A percentile compares a stretch with the other conserved stretches of the same genome.
These are phyloP conservation scores for Venturia nashicola DNA, from an alignment of 2,329 filamentous ascomycete species.

Conservation along the genomic window DNA sequence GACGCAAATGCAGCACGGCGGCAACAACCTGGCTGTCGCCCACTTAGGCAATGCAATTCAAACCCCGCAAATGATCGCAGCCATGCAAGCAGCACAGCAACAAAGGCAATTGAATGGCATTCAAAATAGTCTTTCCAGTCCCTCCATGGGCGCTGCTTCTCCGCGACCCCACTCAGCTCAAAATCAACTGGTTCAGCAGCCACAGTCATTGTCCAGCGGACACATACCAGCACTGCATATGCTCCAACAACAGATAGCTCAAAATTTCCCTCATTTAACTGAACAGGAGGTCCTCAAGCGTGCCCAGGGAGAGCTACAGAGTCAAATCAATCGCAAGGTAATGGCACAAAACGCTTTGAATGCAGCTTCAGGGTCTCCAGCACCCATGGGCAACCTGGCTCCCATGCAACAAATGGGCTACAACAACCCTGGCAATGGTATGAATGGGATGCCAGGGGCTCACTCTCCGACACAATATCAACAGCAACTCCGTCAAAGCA, in stretches of 20 bases:
- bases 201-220: constrained; percentile 39
- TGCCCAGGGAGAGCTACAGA: constrained; percentile 37
- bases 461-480: constrained; percentile 7
- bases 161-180: constrained; percentile 11
- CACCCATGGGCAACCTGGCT: neutral
- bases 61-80: constrained; percentile 20
- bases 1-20: constrained; percentile 11
- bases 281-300: constrained; percentile 42
- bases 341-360: constrained; percentile 25
- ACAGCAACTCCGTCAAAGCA: neutral
- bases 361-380: constrained; percentile 18
- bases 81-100: constrained; percentile 16
- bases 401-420: constrained; percentile 3
- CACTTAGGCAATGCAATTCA: constrained; percentile 18
- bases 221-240: constrained; percentile 43
- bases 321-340: constrained; percentile 20
- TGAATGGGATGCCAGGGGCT: constrained; percentile 1
- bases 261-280: constrained; percentile 37
- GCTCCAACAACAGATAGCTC: constrained; percentile 39
- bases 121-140: constrained; percentile 11
- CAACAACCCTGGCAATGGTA: neutral
- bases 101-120: constrained; percentile 15
- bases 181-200: constrained; percentile 19
- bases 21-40: constrained; percentile 10
- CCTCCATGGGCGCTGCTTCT: constrained; percentile 10